Base-by-base conservation (phyloP, 2,329 filamentous ascomycete species). In the Botrytis byssoidea region DNA sequence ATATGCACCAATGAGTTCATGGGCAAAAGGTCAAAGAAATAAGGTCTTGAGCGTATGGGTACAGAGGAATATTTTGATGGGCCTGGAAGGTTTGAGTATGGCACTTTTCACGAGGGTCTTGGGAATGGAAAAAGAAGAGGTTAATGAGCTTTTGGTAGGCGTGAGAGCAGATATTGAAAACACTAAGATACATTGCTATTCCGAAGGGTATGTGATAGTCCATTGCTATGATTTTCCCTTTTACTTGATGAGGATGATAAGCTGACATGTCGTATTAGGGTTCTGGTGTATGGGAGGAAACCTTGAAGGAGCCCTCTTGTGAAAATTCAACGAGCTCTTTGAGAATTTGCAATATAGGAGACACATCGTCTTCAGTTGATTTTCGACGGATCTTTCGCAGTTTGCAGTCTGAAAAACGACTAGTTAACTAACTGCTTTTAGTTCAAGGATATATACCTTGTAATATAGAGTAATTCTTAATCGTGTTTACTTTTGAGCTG, bases 11-110 rank as follows among this genome's bases (percentile, higher is more conserved):
- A 67, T 77, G 32, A 76, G 72, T 69, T 46, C 77, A 3, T 81
- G 79, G 79, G 70, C 79, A 1, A 78, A 76, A 29, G 79, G 78
- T 7, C 71, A 75, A 44, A 76, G 78, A 74, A 77, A 78, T 63
- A 79, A 80, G 67, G 74, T 76, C 29, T 73, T 80, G 7, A 71
- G 75, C 35, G 60, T 74, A 16, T 79, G 76, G 66, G 69, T 77
- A 40, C 75, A 78, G 18, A 74, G 75, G 63, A 77, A 80, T 69
- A 18, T 78, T 9, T 44, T 74, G 42, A 72, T 73, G 48, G 77
- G 75, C 16, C 44, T 78, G 10, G 74, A 77, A 64, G 72, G 65
- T 22, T 46, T 78, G 20, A 74, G 69, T 37, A 69, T 78, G 73
- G 74, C 72, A 55, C 61, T 70, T 20, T 74, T 74, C 71, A 73